These are phyloP conservation scores for Saccharomycopsis sp. DNA, from an alignment of 805 yeast species.

Conservation along the genomic window DNA sequence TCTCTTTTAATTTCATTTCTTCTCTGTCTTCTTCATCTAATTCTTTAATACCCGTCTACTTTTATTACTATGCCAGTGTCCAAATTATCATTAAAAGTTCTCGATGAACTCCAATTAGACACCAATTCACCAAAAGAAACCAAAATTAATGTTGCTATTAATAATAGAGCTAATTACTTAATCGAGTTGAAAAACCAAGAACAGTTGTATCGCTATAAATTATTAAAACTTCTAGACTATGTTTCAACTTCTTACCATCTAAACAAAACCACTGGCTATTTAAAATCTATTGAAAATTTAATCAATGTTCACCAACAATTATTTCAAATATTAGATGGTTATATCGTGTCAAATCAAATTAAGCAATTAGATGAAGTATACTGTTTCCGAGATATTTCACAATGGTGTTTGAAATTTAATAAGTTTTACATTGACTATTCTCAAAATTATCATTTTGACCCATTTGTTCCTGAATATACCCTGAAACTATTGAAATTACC, in stretches of 20 bases:
- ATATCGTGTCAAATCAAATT: background rate
- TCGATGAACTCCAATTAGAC: conserved; percentile 17
- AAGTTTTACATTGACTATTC: conserved; percentile 12
- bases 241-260: background rate
- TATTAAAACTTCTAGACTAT: conserved; percentile 8
- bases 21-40: background rate
- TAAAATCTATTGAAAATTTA: background rate
- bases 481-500: conserved; percentile 14
- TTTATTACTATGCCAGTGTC: conserved; percentile 9
- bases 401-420: conserved; percentile 17
- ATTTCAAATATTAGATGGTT: background rate
- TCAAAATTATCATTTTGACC: conserved; percentile 4
- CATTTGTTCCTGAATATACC: background rate
- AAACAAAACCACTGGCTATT: background rate
- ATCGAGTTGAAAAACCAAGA: conserved; percentile 7
- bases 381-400: conserved; percentile 15
- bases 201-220: conserved; percentile 5
- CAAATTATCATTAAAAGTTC: conserved; percentile 17
- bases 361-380: conserved; percentile 15
- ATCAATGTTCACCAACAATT: conserved; percentile 3
- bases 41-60: background rate
- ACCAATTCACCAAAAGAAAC: conserved; percentile 6
- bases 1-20: background rate
- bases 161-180: conserved; percentile 13
- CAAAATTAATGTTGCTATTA: conserved; percentile 17